Evolutionary conservation across 805 yeast species (phyloP).

Genomic region (Zygotorulaspora sp.): DNA sequence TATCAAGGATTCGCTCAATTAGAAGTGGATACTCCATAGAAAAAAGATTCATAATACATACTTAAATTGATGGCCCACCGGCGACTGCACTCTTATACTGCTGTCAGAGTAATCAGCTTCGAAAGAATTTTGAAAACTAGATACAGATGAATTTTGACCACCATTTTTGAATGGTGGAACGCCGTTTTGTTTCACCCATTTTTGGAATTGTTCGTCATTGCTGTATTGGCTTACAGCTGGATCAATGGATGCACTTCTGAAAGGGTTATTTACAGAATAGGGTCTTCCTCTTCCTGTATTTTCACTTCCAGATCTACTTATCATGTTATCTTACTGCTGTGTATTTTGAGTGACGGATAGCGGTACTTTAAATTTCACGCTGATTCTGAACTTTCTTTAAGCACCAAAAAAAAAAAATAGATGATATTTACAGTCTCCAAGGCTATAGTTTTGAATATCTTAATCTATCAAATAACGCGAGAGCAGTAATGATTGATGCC

Average conservation of each 20-base stretch:
- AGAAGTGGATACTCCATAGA: too few species aligned
- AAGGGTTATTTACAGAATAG: conserved; percentile 69
- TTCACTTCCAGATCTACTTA: conserved; percentile 23
- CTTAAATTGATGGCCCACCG: conserved; percentile 29
- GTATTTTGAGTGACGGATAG: too few species aligned
- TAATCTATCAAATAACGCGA: too few species aligned
- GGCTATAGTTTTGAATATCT: too few species aligned
- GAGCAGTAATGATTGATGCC: too few species aligned
- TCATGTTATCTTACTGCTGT: conserved; percentile 13
- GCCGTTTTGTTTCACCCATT: conserved; percentile 45
- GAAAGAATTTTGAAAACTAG: conserved; percentile 42
- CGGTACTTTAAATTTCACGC: too few species aligned
- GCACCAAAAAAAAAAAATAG: too few species aligned
- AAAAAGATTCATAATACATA: conserved; percentile 9
- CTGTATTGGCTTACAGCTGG: conserved; percentile 28
- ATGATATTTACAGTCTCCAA: too few species aligned
- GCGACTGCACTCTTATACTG: conserved; percentile 31
- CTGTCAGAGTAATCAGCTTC: conserved; percentile 33
- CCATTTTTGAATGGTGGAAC: conserved; percentile 12
- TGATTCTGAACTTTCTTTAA: too few species aligned
- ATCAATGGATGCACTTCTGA: conserved; percentile 38
- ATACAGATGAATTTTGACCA: conserved; percentile 37
- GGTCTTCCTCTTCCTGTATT: conserved; percentile 32
- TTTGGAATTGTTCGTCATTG: conserved; percentile 43
- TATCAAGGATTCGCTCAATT: too few species aligned